Evolutionary conservation across 305 asterid species (phyloP), one percentile per base, ranked within the genome.

Genomic region (Fraxinus baroniana): DNA sequence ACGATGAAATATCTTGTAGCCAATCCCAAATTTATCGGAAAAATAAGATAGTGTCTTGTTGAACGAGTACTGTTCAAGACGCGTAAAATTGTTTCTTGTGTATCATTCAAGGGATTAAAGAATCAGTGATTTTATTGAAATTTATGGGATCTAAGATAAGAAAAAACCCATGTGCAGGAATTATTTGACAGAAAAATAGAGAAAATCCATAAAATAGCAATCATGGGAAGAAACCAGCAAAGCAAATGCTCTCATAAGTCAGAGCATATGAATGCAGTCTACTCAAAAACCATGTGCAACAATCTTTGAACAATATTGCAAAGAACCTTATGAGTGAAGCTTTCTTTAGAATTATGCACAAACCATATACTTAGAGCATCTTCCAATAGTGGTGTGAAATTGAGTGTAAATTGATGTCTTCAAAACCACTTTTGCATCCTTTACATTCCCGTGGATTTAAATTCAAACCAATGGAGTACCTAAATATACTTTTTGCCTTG

Each of bases 271-370:
- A 26, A 28, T 68, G 74, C 37, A 28, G 74, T 64, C 33, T 64
- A 24, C 72, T 64, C 72, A 55, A 64, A 62, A 64, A 64, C 37
- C 74, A 68, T 28, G 74, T 28, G 74, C 74, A 68, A 68, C 30
- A 28, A 68, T 68, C 39, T 68, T 26, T 12, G 37, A 68, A 68
- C 74, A 28, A 12, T 68, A 68, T 68, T 68, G 36, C 33, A 12
- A 13, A 66, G 13, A 62, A 18, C 12, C 71, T 62, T 62, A 24
- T 22, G 32, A 64, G 33, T 20, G 24, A 64, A 64, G 74, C 74
- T 66, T 26, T 24, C 35, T 66, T 10, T 4, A 66, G 18, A 3
- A 10, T 26, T 66, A 66, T 12, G 36, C 36, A 66, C 74, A 24
- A 66, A 68, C 37, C 35, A 68, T 12, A 68, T 64, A 68, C 35